A percentile compares a stretch with the other conserved stretches of the same genome.
phyloP scores from a whole-genome alignment of 2,329 filamentous ascomycete species.

The Scedosporium boydii region DNA sequence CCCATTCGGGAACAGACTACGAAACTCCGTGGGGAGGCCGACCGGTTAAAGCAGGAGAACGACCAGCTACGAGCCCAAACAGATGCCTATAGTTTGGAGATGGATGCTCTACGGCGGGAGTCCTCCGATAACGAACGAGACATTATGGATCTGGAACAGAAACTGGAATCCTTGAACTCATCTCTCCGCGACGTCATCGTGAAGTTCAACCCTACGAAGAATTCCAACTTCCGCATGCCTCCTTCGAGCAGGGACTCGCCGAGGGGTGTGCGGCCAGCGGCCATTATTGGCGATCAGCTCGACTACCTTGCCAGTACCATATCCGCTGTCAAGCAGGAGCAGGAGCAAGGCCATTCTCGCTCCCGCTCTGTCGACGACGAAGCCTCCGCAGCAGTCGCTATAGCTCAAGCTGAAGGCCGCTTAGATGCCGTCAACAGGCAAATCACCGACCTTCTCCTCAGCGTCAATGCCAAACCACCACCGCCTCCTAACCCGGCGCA shows the following conservation, averaged over 20 bases:
- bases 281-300: conserved; percentile 47
- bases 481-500: conserved; percentile 44
- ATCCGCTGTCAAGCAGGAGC: conserved; percentile 48
- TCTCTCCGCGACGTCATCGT: conserved; percentile 59
- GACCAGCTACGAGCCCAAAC: conserved; percentile 20
- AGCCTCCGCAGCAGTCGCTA: conserved; percentile 8
- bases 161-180: conserved; percentile 58
- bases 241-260: conserved; percentile 21
- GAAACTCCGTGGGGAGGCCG: conserved; percentile 37
- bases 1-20: conserved; percentile 44
- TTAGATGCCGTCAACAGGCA: conserved; percentile 55
- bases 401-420: conserved; percentile 39
- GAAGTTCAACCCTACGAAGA: conserved; percentile 47
- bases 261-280: conserved; percentile 29
- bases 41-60: conserved; percentile 37
- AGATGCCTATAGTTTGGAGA: conserved; percentile 23
- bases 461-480: conserved; percentile 37
- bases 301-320: conserved; percentile 63
- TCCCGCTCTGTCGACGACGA: conserved; percentile 9
- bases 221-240: conserved; percentile 33
- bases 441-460: conserved; percentile 47
- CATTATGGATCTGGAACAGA: conserved; percentile 53
- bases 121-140: conserved; percentile 32
- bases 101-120: conserved; percentile 25
- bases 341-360: conserved; percentile 26